Percentiles rank a stretch among this genome's conserved stretches.
phyloP scores from a whole-genome alignment of 805 yeast species.

The Kregervanrija delftensis region DNA sequence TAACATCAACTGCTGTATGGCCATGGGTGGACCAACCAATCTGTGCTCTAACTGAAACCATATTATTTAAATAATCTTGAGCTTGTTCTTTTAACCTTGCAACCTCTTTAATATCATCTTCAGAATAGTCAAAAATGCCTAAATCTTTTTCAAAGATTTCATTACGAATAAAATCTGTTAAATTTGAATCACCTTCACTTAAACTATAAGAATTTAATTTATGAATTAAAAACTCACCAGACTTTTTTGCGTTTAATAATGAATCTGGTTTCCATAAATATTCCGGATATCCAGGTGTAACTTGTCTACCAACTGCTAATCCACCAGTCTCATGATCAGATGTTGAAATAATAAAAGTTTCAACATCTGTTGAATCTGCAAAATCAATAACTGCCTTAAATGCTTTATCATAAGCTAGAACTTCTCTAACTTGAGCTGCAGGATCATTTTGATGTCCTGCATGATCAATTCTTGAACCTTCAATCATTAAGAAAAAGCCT shows the following conservation, averaged over 20 bases:
- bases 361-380: conserved; percentile 61
- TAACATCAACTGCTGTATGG: conserved; percentile 93
- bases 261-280: conserved; percentile 84
- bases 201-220: conserved; percentile 23
- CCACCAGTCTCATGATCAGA: conserved; percentile 98
- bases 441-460: conserved; percentile 95
- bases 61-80: conserved; percentile 50
- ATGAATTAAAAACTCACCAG: conserved; percentile 62
- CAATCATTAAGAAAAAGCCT: conserved; percentile 82
- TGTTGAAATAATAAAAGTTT: conserved; percentile 73
- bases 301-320: conserved; percentile 77
- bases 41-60: conserved; percentile 77
- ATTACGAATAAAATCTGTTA: conserved; percentile 36
- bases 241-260: conserved; percentile 59
- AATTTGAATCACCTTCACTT: not conserved
- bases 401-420: conserved; percentile 79
- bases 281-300: conserved; percentile 65
- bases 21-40: conserved; percentile 98
- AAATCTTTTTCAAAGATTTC: conserved; percentile 57
- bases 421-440: conserved; percentile 89
- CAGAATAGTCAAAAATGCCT: conserved; percentile 54
- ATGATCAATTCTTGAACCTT: conserved; percentile 92
- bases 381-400: conserved; percentile 68
- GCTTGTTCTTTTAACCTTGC: conserved; percentile 28
- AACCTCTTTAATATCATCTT: conserved; percentile 45